Evolutionary conservation across 2,329 filamentous ascomycete species (phyloP).

Genomic region (Colletotrichum spinosum): DNA sequence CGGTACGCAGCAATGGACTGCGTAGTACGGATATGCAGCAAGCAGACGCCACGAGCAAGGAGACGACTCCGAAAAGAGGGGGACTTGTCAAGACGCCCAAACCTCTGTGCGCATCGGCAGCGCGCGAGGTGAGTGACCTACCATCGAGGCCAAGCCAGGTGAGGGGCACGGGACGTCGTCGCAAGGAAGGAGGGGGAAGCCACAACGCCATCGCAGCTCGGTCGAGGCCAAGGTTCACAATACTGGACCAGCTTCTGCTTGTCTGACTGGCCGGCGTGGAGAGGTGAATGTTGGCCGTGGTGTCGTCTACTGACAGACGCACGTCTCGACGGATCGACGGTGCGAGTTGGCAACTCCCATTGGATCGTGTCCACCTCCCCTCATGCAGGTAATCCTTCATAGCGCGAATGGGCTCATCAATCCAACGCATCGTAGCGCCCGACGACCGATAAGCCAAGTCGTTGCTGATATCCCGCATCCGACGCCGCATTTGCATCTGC

Average conservation of each 20-base stretch:
- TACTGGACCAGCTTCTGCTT: no score
- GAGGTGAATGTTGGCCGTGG: constrained; percentile 16
- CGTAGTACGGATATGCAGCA: no score
- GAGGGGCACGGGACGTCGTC: constrained; percentile 25
- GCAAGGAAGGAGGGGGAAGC: constrained; percentile 13
- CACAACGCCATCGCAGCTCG: constrained; percentile 30
- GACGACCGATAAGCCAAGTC: constrained; percentile 15
- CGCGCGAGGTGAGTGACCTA: not conserved
- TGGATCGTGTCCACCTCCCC: constrained; percentile 28
- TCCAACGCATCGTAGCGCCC: constrained; percentile 12
- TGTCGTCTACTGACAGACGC: not conserved
- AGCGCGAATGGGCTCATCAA: constrained; percentile 24
- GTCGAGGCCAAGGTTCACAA: no score
- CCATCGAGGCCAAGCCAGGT: no score
- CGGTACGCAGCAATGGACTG: no score
- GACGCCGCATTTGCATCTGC: no score
- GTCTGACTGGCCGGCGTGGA: constrained; percentile 10
- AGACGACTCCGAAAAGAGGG: no score
- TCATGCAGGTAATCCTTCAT: constrained; percentile 34
- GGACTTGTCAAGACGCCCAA: no score
- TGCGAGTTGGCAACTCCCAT: constrained; percentile 19
- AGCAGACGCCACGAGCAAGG: no score
- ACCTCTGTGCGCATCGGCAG: constrained; percentile 14
- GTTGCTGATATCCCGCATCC: not conserved
- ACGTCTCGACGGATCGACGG: not conserved